A percentile compares a stretch with the other conserved stretches of the same genome.
Evolutionary conservation across 257 asterid genomes (phyloP).

Genomic region (Primulina tabacum): DNA sequence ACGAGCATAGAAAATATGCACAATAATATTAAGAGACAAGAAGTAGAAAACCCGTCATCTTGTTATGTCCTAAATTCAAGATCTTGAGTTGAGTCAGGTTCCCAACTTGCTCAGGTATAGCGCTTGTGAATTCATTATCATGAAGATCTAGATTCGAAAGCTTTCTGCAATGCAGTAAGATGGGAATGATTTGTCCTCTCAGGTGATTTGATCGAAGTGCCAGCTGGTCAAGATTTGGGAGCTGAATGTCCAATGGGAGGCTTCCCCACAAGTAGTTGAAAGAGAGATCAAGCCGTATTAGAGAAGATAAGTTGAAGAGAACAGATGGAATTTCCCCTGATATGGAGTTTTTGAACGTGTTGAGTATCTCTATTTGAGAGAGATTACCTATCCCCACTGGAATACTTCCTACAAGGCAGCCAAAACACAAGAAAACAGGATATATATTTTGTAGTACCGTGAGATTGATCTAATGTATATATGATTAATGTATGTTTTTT

Average conservation of each 20-base stretch:
- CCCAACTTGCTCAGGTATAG: constrained; percentile 8
- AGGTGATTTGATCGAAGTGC: constrained; percentile 24
- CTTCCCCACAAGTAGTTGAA: background rate
- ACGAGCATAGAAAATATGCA: too few relatives aligned
- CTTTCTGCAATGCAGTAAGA: constrained; percentile 19
- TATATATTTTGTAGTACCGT: too few relatives aligned
- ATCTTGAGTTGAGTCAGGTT: too few relatives aligned
- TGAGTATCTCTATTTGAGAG: background rate
- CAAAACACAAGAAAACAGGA: background rate
- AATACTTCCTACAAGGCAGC: background rate
- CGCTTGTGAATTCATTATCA: constrained; percentile 27
- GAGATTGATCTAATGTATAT: too few relatives aligned
- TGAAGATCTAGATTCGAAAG: constrained; percentile 19
- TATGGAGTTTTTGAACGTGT: too few relatives aligned
- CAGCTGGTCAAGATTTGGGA: constrained; percentile 24
- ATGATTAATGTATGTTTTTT: too few relatives aligned
- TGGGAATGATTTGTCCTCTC: constrained; percentile 12
- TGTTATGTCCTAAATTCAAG: too few relatives aligned
- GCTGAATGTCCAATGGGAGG: constrained; percentile 26
- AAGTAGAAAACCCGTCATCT: too few relatives aligned
- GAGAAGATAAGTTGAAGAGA: too few relatives aligned
- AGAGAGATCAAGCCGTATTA: too few relatives aligned
- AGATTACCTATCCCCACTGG: background rate
- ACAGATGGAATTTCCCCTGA: background rate
- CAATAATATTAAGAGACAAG: too few relatives aligned